Evolutionary conservation across 2,329 filamentous ascomycete species (phyloP), one percentile per base, ranked within the genome.

Genomic region (Stagonosporopsis rhizophila): DNA sequence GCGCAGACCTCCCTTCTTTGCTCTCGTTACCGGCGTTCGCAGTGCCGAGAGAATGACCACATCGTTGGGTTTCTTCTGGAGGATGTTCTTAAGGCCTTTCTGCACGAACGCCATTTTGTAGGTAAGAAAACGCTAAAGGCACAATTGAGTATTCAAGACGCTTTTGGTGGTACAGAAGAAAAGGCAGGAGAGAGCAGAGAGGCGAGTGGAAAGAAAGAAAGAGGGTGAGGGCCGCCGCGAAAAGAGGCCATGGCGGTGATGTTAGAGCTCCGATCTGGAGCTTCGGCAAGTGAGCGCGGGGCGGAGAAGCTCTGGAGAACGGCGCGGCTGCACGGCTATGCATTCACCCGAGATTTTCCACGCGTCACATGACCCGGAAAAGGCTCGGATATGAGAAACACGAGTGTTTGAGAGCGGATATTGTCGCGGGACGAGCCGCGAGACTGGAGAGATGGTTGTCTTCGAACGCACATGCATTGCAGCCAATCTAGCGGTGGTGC

Each of bases 1-100:
- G 76, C 91, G 91, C 70, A 97, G 87, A 17, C 85, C 84, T 70
- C 93, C 93, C 71, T 91, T 91, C 81, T 92, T 89, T 37, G 92
- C 87, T 61, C 91, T 87, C 58, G 90, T 94, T 62, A 97, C 84
- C 37, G 93, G 90, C 7, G 93, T 97, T 66, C 93, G 91, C 37
- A 96, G 84, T n/a, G 92, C 87, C 19, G 92, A 96, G 67, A 96
- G 87, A 73, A 97, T 89, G 68, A 97, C 91, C 38, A 92, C 85
- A 79, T 97, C 93, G 62, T 87, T 85, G 37, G 92, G 89, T 22
- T 87, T 75, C 77, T 95, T 96, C 69, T 87, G 79, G 58, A 96
- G 87, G 66, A 96, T 87, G 70, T 89, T 85, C 65, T 87, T 86
- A 61, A 94, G 81, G 70, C 91, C 91, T 71, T 85, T 85, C 56